Conservation (phyloP, 2,329 filamentous ascomycete genomes). For the Penicillium fuscoglaucum region DNA sequence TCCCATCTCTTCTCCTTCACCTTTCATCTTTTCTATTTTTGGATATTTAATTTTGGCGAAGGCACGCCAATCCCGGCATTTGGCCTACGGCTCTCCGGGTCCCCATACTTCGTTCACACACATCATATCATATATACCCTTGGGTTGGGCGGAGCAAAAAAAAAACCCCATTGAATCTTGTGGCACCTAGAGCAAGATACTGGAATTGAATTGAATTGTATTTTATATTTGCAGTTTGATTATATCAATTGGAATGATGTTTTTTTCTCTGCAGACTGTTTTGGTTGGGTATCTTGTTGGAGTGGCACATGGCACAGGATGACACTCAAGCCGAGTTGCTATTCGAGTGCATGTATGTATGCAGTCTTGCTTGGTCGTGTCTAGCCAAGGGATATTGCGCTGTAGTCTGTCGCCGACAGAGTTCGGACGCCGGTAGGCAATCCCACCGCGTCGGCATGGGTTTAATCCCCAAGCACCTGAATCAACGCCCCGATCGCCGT, state of each 20-base stretch:
- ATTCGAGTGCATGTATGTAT: neutral
- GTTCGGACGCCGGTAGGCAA: neutral
- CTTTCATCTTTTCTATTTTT: constrained; percentile 3
- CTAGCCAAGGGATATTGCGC: neutral
- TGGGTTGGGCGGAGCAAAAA: constrained; percentile 26
- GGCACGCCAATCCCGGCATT: neutral
- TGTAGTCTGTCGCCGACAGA: neutral
- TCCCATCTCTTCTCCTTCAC: constrained; percentile 7
- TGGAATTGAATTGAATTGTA: constrained; percentile 27
- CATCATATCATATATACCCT: constrained; percentile 30
- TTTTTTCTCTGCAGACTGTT: constrained; percentile 9
- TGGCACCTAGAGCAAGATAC: constrained; percentile 26
- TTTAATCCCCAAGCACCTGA: neutral
- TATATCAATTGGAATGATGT: constrained; percentile 9
- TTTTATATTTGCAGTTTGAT: constrained; percentile 18
- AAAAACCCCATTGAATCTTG: constrained; percentile 16
- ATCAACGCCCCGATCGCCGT: neutral
- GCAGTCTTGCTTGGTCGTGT: neutral
- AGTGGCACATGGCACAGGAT: neutral
- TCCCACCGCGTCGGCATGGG: neutral
- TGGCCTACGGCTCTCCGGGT: neutral
- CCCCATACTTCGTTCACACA: constrained; percentile 13
- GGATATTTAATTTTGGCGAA: constrained; percentile 15
- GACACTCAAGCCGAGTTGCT: neutral
- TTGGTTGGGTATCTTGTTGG: neutral